Conservation (phyloP, 306 rosid genomes). For the Cyclanthera cordifolia region DNA sequence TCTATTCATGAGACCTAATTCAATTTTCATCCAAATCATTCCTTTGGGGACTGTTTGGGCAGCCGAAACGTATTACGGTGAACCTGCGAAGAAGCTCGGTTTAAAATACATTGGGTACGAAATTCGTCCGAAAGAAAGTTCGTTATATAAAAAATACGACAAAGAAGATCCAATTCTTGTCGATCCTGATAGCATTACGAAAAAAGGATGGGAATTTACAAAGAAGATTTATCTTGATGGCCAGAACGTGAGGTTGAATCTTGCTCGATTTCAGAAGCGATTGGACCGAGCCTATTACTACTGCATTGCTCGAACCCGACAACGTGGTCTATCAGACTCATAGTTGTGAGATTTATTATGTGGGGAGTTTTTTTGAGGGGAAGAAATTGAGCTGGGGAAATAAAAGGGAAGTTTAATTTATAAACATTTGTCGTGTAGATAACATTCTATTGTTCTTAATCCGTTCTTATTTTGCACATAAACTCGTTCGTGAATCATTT, state of each 20-base stretch:
- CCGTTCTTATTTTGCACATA: background rate
- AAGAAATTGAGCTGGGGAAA: background rate
- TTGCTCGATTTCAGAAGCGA: constrained; percentile 54
- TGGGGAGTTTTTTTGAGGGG: background rate
- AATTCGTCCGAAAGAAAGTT: constrained; percentile 59
- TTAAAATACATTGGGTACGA: constrained; percentile 70
- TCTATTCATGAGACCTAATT: constrained; percentile 58
- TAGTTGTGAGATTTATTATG: background rate
- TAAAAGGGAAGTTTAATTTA: background rate
- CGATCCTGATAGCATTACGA: constrained; percentile 50
- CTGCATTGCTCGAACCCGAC: constrained; percentile 22
- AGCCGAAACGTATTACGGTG: constrained; percentile 72
- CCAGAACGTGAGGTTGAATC: constrained; percentile 57
- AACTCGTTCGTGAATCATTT: background rate
- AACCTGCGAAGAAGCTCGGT: constrained; percentile 78
- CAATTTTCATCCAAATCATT: constrained; percentile 69
- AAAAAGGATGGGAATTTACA: constrained; percentile 78
- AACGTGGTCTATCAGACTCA: background rate
- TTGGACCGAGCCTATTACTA: constrained; percentile 47
- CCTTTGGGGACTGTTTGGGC: constrained; percentile 89
- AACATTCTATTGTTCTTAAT: background rate
- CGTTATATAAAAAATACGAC: constrained; percentile 40
- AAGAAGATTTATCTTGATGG: constrained; percentile 80
- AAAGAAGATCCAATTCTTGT: constrained; percentile 47
- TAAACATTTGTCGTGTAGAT: background rate